Evolutionary conservation across 2,329 filamentous ascomycete species (phyloP), one percentile per base, ranked within the genome.

Genomic region (Neurospora crassa): DNA sequence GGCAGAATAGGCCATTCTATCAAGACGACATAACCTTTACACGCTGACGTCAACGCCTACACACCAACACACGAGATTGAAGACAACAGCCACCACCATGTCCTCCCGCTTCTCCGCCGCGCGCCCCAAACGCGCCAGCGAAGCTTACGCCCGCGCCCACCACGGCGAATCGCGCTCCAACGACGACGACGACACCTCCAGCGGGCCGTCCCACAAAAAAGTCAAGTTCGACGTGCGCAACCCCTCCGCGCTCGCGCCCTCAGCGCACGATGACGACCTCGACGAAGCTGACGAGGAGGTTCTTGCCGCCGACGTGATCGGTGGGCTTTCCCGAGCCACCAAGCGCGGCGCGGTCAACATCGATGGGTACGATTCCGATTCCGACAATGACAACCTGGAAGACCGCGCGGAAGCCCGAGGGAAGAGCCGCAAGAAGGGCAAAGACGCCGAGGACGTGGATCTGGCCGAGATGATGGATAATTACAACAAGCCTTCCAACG

Each of bases 351-450:
- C 95, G 0, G 92, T 99, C 70, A 97, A 98, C 78, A 89, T 99
- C 53, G 96, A 98, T 78, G 96, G 96, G 69, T 99, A 98, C 82
- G 95, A 98, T 76, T 96, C 92, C 11, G 96, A 99, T 81, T 97
- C 95, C 2, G 89, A 91, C 69, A 95, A 96, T 74, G 96, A 98
- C 78, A 94, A 92, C 67, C 96, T 97, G 80, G 88, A 96, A 76
- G 87, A 87, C 41, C 88, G 92, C 69, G 91, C 92, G 6, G 89
- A 90, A 72, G 86, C 86, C 71, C 87, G 87, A 4, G 83, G 83
- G 71, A 74, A 76, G 40, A 79, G 74, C 43, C 71, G 73, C 6
- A 78, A 75, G 70, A 79, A 75, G 53, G 72, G 73, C 7, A 78
- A 75, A 69, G 69, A 74, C 68, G 77, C 75, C 40, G 73, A 78